Evolutionary conservation across 257 asterid genomes (phyloP), one percentile per base, ranked within the genome.

Genomic region (Fraxinus cuspidata): DNA sequence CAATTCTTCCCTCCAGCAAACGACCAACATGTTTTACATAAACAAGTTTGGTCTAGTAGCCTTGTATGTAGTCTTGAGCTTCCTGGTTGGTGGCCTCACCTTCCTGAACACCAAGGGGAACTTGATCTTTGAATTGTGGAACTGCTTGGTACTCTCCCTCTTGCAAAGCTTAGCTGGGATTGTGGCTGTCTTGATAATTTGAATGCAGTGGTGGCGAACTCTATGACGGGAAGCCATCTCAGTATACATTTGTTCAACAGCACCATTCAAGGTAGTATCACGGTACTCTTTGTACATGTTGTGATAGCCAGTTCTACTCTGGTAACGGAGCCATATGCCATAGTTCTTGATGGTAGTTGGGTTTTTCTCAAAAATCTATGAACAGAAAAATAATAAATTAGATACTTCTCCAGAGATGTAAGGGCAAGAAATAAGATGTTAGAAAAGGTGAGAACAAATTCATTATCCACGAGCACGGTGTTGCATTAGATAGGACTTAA

Each of bases 141-240:
- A 93, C 70, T 93, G 96, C 85, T 91, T 93, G 25, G 94, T 88
- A 69, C 92, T 89, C 87, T 91, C 98, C 84, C 98, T 86, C 90
- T 93, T 93, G 92, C 97, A 93, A 28, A 93, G 96, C 84, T 90
- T 93, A 7, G 97, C 97, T 0, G 96, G 92, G 42, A 93, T 82
- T 12, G 98, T 93, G 72, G 98, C 97, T 1, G 97, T 93, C 89
- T 91, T 93, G 84, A 93, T 91, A 72, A 93, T 93, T 81, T 93
- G 98, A 79, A 93, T 93, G 82, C 98, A 91, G 31, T 89, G 98
- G 63, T 27, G 64, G 21, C 98, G 98, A 73, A 93, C 98, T 80
- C 97, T 85, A 80, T 91, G 98, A 23, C 98, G 98, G 35, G 98
- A 93, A 75, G 98, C 98, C 98, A 93, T 93, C 89, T 93, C 97